Evolutionary conservation across 2,329 filamentous ascomycete species (phyloP).

Genomic region (Penicillium digitatum): DNA sequence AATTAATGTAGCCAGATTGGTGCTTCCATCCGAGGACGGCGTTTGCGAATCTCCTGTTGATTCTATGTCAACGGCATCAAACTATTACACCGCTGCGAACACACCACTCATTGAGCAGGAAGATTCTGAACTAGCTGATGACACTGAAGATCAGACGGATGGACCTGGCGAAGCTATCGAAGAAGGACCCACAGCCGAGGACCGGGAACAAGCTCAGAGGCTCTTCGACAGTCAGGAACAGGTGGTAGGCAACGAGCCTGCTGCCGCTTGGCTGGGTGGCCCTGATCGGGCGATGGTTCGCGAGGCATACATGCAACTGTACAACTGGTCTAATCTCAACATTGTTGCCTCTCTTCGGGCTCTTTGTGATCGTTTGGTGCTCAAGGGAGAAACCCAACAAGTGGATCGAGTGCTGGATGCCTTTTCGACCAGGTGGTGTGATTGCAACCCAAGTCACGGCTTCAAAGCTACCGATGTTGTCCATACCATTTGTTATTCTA

Average conservation of each 20-base stretch:
- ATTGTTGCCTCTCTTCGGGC: conserved; percentile 73
- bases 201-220: conserved; percentile 71
- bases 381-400: conserved; percentile 92
- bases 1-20: conserved; percentile 26
- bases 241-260: conserved; percentile 71
- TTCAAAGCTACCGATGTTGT: conserved; percentile 91
- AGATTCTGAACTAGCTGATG: conserved; percentile 21
- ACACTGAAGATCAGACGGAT: conserved; percentile 18
- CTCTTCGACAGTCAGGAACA: conserved; percentile 80
- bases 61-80: conserved; percentile 40
- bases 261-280: conserved; percentile 80
- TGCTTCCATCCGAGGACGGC: conserved; percentile 23
- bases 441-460: conserved; percentile 86
- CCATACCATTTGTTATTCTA: conserved; percentile 94
- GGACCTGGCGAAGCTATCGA: conserved; percentile 17
- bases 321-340: conserved; percentile 77
- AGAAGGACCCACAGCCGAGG: conserved; percentile 54
- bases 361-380: conserved; percentile 73
- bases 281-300: conserved; percentile 53
- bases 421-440: conserved; percentile 86
- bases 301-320: conserved; percentile 85
- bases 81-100: conserved; percentile 45
- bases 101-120: conserved; percentile 38
- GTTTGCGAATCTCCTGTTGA: conserved; percentile 29
- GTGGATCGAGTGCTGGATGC: conserved; percentile 90